Evolutionary conservation across 192 early-diverging fungal genomes (phyloP), one percentile per base, ranked within the genome.

Genomic region (Linnemannia exigua): DNA sequence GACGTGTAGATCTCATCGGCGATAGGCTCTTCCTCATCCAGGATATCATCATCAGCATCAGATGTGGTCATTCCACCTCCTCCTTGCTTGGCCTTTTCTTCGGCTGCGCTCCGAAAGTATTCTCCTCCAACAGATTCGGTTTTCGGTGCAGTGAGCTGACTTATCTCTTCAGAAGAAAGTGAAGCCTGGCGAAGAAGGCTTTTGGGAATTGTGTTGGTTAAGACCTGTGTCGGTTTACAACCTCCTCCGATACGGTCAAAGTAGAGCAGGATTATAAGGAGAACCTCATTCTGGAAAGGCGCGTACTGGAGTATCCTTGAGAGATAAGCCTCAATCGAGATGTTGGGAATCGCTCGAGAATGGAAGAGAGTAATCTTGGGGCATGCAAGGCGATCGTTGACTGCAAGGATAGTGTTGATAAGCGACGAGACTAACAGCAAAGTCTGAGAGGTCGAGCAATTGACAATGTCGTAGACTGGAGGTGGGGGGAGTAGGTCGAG

Each of bases 261-360:
- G 80, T 95, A 96, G 7, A 96, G 92, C n/a, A 96, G 88, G 1
- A 95, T 87, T 1, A 93, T 90, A 1, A 96, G 79, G 28, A 95
- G 84, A 2, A 91, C 89, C 80, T 94, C 94, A 61, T 95, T 95
- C 36, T 89, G 89, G 73, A 94, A 91, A 19, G 92, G 91, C 8
- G 93, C 91, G 81, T 93, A 96, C 77, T 93, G 93, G 20, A 92
- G 84, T 61, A 96, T 93, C 3, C 94, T 90, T 36, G 87, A 81
- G 33, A 96, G 75, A 73, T 96, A 96, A 33, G 91, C 93, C 36
- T 88, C 87, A 28, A 95, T 81, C 3, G 91, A 88, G 68, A 96
- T 96, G 16, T 87, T 87, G 5, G 95, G 95, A 22, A 94, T 88
- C 0, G 94, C 87, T 38, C 94, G 88, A 35, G 94, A 93, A 77